These are phyloP conservation scores for Calonectria pseudoturangicola DNA, from an alignment of 2,329 filamentous ascomycete genomes.

Conservation along the genomic window DNA sequence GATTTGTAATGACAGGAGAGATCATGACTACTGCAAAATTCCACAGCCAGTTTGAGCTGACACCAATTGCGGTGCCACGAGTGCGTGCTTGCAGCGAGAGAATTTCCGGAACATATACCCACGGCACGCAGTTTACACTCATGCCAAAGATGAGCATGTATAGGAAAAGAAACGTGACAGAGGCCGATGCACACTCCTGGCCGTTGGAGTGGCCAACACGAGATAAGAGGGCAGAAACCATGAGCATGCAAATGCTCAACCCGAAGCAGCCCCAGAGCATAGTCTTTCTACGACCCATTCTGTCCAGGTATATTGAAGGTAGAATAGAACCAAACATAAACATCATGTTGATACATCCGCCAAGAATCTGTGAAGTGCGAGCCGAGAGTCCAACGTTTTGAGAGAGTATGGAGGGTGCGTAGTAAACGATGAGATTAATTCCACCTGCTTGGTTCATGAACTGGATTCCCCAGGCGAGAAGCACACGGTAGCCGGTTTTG, in stretches of 20 bases:
- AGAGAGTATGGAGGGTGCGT: not conserved
- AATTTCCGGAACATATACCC: constrained; percentile 1
- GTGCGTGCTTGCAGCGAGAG: not conserved
- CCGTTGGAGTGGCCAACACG: not conserved
- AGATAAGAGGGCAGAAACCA: not conserved
- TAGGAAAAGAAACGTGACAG: not conserved
- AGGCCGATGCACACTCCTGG: not conserved
- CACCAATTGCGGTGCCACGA: not conserved
- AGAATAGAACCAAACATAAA: constrained; percentile 12
- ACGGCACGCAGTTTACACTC: not conserved
- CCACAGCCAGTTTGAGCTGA: constrained; percentile 9
- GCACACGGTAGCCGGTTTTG: not conserved
- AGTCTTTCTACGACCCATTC: constrained; percentile 3
- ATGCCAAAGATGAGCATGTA: constrained; percentile 10
- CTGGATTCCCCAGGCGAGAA: not conserved
- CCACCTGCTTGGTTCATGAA: not conserved
- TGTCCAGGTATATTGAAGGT: not conserved
- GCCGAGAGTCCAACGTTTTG: not conserved
- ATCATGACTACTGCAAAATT: constrained; percentile 10
- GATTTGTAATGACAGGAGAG: not conserved
- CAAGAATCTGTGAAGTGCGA: not conserved
- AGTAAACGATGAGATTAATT: constrained; percentile 4
- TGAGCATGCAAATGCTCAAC: not conserved
- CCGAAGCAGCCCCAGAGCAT: constrained; percentile 20
- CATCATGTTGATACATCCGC: constrained; percentile 17